Evolutionary conservation across 768 basidiomycete species (phyloP), one percentile per base, ranked within the genome.

Genomic region (Suillus brevipes): DNA sequence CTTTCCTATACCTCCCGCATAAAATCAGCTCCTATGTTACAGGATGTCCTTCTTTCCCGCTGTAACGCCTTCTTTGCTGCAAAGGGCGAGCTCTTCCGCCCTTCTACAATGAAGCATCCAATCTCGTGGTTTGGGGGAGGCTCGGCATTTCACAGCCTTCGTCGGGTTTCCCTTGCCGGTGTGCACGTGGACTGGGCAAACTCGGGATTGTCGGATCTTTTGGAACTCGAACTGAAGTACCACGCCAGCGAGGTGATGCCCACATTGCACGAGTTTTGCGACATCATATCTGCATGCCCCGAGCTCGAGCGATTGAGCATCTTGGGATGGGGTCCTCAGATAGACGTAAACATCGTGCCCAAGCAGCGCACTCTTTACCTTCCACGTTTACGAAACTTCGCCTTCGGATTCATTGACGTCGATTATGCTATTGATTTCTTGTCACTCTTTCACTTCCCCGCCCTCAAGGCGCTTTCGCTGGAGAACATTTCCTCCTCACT

Each of bases 181-280:
- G 86, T 87, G 20, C 87, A 88, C 67, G 71, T 88, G 59, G 80
- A 86, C 61, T 89, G 87, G 87, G 53, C 73, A 2, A 68, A 62
- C 13, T 79, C 80, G 8, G 69, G 78, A 13, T 73, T 87, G 59
- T 70, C 68, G 7, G 78, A 80, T 64, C 80, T 89, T 18, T 75
- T 76, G 23, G 77, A 74, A 34, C 75, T 88, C 42, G 83, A 85
- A 66, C 75, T 88, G 69, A 85, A 81, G 66, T 89, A 85, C 67
- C 85, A 86, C 20, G 81, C 87, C 1, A 77, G 70, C 45, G 83
- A 86, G 47, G 84, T 88, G n/a, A 81, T 83, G 77, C 87, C 87
- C 2, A 80, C 79, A 6, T 68, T 85, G 56, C 66, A 72, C 0
- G 79, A 86, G 61, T 87, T 89, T 66, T 65, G 68, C 10, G 62